Evolutionary conservation across 202 grass and related monocot species (phyloP).

Genomic region (Zizania palustris): DNA sequence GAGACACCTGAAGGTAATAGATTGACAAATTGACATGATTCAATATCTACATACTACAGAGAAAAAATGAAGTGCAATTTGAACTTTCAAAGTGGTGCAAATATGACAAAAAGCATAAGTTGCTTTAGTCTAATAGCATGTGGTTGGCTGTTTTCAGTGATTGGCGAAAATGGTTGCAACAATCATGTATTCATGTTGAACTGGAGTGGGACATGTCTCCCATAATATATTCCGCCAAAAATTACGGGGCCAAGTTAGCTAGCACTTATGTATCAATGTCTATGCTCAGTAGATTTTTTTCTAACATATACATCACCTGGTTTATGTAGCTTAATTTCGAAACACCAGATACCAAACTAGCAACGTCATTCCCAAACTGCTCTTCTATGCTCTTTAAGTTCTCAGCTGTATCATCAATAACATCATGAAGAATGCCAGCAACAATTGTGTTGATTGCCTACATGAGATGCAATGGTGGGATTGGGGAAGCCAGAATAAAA

Average conservation of each 20-base stretch:
- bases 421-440: slow-evolving; percentile 96
- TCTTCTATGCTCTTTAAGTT: slow-evolving; percentile 73
- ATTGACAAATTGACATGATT: slow-evolving; percentile 17
- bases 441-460: slow-evolving; percentile 94
- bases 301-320: slow-evolving; percentile 64
- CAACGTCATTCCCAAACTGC: slow-evolving; percentile 89
- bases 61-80: slow-evolving; percentile 17
- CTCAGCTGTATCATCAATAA: slow-evolving; percentile 88
- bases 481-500: slow-evolving; percentile 37
- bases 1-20: slow-evolving; percentile 8
- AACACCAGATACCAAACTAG: slow-evolving; percentile 80
- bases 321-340: slow-evolving; percentile 99
- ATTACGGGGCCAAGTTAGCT: slow-evolving; percentile 1
- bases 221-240: slow-evolving; percentile 36
- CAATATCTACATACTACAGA: background rate
- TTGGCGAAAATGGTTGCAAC: background rate
- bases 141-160: background rate
- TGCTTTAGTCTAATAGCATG: background rate
- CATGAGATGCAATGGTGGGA: slow-evolving; percentile 15
- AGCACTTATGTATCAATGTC: slow-evolving; percentile 19
- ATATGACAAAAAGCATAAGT: background rate
- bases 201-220: background rate
- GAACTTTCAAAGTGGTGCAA: slow-evolving; percentile 11
- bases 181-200: slow-evolving; percentile 19
- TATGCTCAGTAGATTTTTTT: slow-evolving; percentile 14